phyloP scores from a whole-genome alignment of 177 flowering plant genomes.

The Vitis hybrid region DNA sequence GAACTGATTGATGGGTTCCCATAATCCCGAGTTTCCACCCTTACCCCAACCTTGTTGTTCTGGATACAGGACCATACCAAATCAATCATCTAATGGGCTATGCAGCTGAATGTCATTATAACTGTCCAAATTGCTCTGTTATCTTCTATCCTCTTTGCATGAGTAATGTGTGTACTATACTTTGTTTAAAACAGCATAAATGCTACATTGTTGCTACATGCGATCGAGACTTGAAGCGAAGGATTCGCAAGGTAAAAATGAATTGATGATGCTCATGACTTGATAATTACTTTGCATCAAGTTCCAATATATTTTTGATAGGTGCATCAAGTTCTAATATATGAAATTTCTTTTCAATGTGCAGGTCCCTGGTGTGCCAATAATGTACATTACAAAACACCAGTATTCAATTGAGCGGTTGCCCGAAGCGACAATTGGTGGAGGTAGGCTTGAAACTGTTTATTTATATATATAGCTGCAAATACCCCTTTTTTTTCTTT shows the following conservation, averaged over 20 bases:
- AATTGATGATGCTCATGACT: not conserved
- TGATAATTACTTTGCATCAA: not conserved
- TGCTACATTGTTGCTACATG: slow-evolving; percentile 98
- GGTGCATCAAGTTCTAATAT: not conserved
- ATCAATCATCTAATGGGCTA: not conserved
- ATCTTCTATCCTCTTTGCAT: not conserved
- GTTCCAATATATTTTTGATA: not conserved
- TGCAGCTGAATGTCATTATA: not conserved
- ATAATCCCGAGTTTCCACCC: too few relatives aligned
- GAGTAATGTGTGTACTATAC: not conserved
- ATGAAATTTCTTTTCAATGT: slow-evolving; percentile 1
- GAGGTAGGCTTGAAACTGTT: slow-evolving; percentile 52
- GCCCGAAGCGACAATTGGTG: slow-evolving; percentile 97
- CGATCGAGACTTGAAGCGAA: slow-evolving; percentile 94
- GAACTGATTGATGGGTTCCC: too few relatives aligned
- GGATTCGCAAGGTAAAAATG: slow-evolving; percentile 83
- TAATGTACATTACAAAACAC: slow-evolving; percentile 89
- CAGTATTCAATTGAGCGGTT: slow-evolving; percentile 89
- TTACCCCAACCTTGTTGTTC: too few relatives aligned
- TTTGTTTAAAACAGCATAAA: slow-evolving; percentile 64
- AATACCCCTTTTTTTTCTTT: not conserved
- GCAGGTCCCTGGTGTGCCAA: slow-evolving; percentile 96
- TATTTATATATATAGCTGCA: not conserved
- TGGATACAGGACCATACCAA: not conserved
- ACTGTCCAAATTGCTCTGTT: not conserved